phyloP scores from a whole-genome alignment of 169 alveolate genomes.

The Plasmodium falciparum region DNA sequence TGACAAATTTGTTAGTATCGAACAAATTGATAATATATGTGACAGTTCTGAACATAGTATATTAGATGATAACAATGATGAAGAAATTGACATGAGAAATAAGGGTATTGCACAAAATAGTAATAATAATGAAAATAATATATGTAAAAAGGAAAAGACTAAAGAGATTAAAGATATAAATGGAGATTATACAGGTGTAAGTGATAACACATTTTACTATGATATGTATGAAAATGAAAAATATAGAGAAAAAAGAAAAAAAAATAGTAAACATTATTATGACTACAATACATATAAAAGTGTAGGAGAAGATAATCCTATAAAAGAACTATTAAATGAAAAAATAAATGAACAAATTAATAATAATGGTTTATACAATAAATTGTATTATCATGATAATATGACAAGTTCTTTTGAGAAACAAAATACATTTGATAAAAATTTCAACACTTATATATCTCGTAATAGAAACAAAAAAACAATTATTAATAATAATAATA shows the following conservation, averaged over 20 bases:
- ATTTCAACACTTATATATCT: not conserved
- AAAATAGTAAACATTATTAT: not conserved
- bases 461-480: not conserved
- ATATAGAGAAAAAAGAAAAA: not conserved
- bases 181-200: constrained; percentile 23
- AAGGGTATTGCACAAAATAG: not conserved
- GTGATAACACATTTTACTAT: constrained; percentile 42
- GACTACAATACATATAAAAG: not conserved
- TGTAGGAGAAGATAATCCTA: not conserved
- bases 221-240: constrained; percentile 56
- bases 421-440: constrained; percentile 8
- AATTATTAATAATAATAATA: constrained; percentile 3
- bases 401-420: not conserved
- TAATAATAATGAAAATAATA: not conserved
- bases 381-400: constrained; percentile 10
- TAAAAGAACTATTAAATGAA: not conserved
- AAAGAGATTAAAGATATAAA: not conserved
- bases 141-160: not conserved
- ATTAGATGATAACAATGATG: constrained; percentile 1
- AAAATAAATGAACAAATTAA: not conserved
- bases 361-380: constrained; percentile 6
- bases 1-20: constrained; percentile 53
- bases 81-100: not conserved
- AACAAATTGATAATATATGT: constrained; percentile 23
- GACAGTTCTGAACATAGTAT: constrained; percentile 13